A percentile compares a stretch with the other conserved stretches of the same genome.
Conservation (phyloP, 78 protist species). For the Trichosphaerium sp. region DNA sequence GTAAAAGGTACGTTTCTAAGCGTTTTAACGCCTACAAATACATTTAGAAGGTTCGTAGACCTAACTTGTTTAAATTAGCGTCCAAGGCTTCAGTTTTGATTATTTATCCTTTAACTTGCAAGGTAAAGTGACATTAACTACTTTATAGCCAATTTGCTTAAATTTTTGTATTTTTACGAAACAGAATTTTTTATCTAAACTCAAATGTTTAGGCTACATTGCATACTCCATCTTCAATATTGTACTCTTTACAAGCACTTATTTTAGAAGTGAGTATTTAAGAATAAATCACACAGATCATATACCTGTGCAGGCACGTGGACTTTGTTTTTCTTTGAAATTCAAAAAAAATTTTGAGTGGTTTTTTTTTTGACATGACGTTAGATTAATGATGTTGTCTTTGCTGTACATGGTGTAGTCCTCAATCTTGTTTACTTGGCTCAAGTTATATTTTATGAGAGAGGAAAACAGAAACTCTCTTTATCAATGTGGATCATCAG, state of each 20-base stretch:
- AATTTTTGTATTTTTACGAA: too few relatives aligned
- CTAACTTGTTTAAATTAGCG: neutral
- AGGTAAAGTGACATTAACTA: too few relatives aligned
- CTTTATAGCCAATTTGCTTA: too few relatives aligned
- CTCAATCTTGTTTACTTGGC: neutral
- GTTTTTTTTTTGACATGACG: too few relatives aligned
- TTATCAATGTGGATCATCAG: neutral
- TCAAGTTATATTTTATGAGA: conserved; percentile 23
- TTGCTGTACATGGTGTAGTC: conserved; percentile 42
- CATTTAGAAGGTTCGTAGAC: too few relatives aligned
- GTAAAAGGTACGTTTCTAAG: neutral
- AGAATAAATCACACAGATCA: neutral
- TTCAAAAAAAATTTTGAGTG: too few relatives aligned
- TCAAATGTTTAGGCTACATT: neutral
- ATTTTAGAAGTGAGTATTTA: neutral
- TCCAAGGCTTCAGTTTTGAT: neutral
- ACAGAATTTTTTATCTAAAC: neutral
- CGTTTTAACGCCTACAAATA: too few relatives aligned
- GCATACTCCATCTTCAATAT: neutral
- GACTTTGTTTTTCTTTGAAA: neutral
- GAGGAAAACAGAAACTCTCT: conserved; percentile 13
- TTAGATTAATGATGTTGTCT: conserved; percentile 22
- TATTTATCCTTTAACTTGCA: neutral
- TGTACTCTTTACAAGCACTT: neutral
- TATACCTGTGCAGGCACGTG: neutral